Base-by-base conservation (phyloP, 441 rosid genomes). In the Gossypium davidsonii region DNA sequence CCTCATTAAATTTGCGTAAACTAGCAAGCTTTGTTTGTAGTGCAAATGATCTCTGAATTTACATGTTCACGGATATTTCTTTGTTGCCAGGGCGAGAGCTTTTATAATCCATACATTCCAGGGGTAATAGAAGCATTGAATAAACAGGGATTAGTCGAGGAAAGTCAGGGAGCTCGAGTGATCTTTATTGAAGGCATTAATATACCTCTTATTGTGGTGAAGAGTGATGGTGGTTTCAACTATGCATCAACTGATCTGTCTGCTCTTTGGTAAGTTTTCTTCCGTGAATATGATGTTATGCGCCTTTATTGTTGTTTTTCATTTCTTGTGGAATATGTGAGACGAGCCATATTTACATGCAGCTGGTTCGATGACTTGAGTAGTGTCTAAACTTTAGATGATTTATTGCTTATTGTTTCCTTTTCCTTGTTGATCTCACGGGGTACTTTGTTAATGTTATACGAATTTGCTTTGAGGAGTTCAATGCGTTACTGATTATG, bases 151-250 rank as follows among this genome's bases (percentile, higher is more conserved):
- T 84, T 94, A 76, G 83, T 92, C 42, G 86, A 88, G 83, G 97
- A 92, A 78, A 94, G 96, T 75, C 80, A 92, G 67, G 98, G 94
- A 74, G 97, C 96, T 79, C 99, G 87, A 78, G 98, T 94, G 64
- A 91, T 92, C 70, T 82, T 84, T 72, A 12, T 91, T 34, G 94
- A 91, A 76, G 97, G 97, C 68, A 26, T 72, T 70, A 84, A 85
- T 67, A 91, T 90, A 76, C 99, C 99, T 68, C 91, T 91, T 79
- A 94, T 94, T 49, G 89, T 94, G 76, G 91, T 94, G 74, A 94
- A 94, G 92, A 91, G 91, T 75, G 98, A 92, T 71, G 99, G 97
- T 57, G 98, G 98, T 72, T 94, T 74, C 85, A 92, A 91, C 80
- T 94, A 94, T 79, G 98, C 97, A 52, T 90, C 98, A 56, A 94